These are phyloP conservation scores for Populus ilicifolia DNA, from an alignment of 345 rosid genomes.

Conservation along the genomic window DNA sequence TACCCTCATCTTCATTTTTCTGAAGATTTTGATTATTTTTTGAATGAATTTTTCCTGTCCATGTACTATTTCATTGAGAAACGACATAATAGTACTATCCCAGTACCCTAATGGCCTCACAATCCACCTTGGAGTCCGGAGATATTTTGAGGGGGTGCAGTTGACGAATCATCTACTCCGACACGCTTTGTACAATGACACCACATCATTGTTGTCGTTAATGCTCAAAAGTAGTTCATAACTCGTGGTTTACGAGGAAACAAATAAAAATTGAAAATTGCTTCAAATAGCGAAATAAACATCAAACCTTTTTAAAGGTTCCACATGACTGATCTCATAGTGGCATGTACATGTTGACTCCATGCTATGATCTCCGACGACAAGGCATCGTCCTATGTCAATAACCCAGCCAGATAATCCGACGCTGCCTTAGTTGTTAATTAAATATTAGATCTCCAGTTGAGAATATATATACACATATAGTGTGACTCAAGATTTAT, in stretches of 20 bases:
- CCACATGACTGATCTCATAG: neutral
- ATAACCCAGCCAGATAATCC: neutral
- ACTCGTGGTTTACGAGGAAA: neutral
- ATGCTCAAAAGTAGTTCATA: neutral
- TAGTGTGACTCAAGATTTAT: no score
- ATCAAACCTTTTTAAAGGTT: neutral
- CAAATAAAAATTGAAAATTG: neutral
- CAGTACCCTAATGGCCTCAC: no score
- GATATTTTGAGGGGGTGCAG: no score
- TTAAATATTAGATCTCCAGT: no score
- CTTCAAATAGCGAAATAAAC: no score
- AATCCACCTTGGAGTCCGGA: neutral
- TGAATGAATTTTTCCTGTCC: no score
- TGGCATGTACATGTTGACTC: neutral
- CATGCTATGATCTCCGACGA: neutral
- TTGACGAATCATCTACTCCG: neutral
- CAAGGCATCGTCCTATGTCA: neutral
- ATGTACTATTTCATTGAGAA: no score
- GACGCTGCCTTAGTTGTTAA: neutral
- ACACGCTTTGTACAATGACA: neutral
- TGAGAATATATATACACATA: no score
- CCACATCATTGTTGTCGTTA: neutral
- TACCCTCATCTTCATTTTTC: no score
- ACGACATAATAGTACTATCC: no score
- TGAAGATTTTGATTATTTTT: no score